Base-by-base conservation (phyloP, 2,329 filamentous ascomycete genomes). In the Xylariales sp. region DNA sequence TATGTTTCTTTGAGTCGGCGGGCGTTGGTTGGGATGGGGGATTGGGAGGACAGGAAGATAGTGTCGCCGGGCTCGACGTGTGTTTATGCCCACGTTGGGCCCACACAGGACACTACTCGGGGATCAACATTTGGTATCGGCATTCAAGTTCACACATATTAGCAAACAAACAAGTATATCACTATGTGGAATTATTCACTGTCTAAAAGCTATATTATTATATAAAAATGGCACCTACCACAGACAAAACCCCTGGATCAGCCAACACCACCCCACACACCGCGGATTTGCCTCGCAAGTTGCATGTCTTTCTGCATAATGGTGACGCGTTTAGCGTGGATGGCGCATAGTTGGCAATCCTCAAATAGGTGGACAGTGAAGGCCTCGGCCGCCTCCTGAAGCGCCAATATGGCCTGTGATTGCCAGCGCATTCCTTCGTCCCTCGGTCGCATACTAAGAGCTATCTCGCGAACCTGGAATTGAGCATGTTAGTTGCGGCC, bases 231-330 rank as follows among this genome's bases (percentile, higher is more conserved):
- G 23, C 23, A 23, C 23, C 23, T 23, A 23, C 23, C 23, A 23
- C 23, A 23, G 23, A 23, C 23, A 23, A 23, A 23, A 23, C 23
- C 23, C 23, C 12, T n/a, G 45, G 41, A 57, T 72, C 70, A 81
- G 81, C 91, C 81, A 82, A 85, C 73, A 5, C 91, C 91, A 55
- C 90, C 92, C 91, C 91, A 94, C 53, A 90, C 87, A 10, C 92
- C 92, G 59, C 92, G 85, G 81, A 95, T 94, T 72, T 92, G 84
- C 75, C 92, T 85, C 23, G 95, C 95, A 68, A 98, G 87, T 82
- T 97, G 95, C 75, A 99, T 97, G 81, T 98, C 96, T 83, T 97
- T 97, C 81, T 96, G 94, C 93, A 97, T 95, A 75, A 97, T 97
- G 45, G 95, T 98, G 62, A 98, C 94, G 79, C 95, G 87, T 84